Conservation (phyloP, 2,329 filamentous ascomycete species). For the Zymoseptoria ardabiliae region DNA sequence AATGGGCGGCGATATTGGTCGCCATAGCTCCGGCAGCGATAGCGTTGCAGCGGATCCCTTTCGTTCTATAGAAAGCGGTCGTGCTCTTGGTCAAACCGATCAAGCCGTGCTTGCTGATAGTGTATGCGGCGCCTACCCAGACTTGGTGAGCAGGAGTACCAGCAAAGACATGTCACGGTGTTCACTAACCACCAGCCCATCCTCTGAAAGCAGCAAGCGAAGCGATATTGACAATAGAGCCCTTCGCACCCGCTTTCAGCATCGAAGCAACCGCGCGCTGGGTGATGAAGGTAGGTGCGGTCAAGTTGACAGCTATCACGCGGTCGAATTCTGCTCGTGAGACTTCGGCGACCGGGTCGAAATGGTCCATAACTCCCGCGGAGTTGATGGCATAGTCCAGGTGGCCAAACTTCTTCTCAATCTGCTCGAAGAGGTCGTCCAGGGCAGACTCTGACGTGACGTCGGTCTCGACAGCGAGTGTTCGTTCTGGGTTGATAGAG, state of each 20-base stretch:
- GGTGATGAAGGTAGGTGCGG: slow-evolving; percentile 47
- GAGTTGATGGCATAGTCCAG: slow-evolving; percentile 53
- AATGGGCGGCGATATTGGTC: slow-evolving; percentile 47
- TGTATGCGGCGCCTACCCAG: slow-evolving; percentile 34
- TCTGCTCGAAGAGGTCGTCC: slow-evolving; percentile 32
- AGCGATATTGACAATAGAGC: slow-evolving; percentile 48
- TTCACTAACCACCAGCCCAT: slow-evolving; percentile 32
- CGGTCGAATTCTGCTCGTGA: slow-evolving; percentile 45
- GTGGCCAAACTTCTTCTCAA: slow-evolving; percentile 35
- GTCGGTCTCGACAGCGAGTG: slow-evolving; percentile 31
- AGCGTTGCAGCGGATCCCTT: slow-evolving; percentile 47
- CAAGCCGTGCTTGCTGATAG: slow-evolving; percentile 48
- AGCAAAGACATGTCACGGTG: slow-evolving; percentile 13
- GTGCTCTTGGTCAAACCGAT: slow-evolving; percentile 52
- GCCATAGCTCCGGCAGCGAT: slow-evolving; percentile 37
- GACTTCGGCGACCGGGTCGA: slow-evolving; percentile 46
- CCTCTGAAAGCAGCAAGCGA: slow-evolving; percentile 42
- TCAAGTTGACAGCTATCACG: slow-evolving; percentile 51
- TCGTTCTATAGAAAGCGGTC: slow-evolving; percentile 47
- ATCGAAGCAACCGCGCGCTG: slow-evolving; percentile 47
- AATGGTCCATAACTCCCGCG: slow-evolving; percentile 51
- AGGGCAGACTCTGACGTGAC: slow-evolving; percentile 33
- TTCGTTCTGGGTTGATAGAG: slow-evolving; percentile 16
- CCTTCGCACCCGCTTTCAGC: slow-evolving; percentile 37
- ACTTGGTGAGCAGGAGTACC: slow-evolving; percentile 34